Evolutionary conservation across 352 stramenopile genomes (phyloP).

Genomic region (Globisporangium spiculum): DNA sequence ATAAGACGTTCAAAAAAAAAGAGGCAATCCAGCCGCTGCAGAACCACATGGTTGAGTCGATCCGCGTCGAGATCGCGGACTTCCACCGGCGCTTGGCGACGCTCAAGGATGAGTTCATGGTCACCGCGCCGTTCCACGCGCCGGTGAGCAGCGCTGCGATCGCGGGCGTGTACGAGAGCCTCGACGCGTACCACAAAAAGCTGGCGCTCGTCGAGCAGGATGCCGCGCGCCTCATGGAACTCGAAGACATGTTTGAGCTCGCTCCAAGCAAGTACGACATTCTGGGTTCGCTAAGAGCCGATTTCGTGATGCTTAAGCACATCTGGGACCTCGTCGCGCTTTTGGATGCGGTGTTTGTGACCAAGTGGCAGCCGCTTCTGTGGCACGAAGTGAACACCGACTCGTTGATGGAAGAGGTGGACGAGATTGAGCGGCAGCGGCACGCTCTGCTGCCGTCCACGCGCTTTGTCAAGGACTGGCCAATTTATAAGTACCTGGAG

Average conservation of each 20-base stretch:
- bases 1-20: slow-evolving; percentile 93
- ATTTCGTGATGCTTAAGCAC: slow-evolving; percentile 89
- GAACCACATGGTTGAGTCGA: slow-evolving; percentile 84
- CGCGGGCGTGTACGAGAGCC: slow-evolving; percentile 77
- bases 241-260: slow-evolving; percentile 96
- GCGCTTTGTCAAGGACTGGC: slow-evolving; percentile 87
- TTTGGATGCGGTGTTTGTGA: slow-evolving; percentile 64
- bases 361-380: slow-evolving; percentile 83
- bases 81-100: slow-evolving; percentile 66
- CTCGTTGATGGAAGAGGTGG: slow-evolving; percentile 87
- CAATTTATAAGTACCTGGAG: slow-evolving; percentile 90
- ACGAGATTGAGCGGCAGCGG: slow-evolving; percentile 63
- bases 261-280: slow-evolving; percentile 77
- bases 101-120: slow-evolving; percentile 66
- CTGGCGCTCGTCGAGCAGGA: slow-evolving; percentile 81
- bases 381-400: slow-evolving; percentile 92
- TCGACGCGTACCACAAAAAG: slow-evolving; percentile 86
- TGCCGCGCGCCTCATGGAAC: slow-evolving; percentile 77
- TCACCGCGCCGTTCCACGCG: slow-evolving; percentile 49
- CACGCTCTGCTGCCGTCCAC: slow-evolving; percentile 49
- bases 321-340: slow-evolving; percentile 94
- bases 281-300: slow-evolving; percentile 68
- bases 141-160: slow-evolving; percentile 26
- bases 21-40: slow-evolving; percentile 89
- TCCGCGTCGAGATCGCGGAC: slow-evolving; percentile 66